Base-by-base conservation (phyloP, 192 early-diverging fungal species). In the Linnemannia zychae region DNA sequence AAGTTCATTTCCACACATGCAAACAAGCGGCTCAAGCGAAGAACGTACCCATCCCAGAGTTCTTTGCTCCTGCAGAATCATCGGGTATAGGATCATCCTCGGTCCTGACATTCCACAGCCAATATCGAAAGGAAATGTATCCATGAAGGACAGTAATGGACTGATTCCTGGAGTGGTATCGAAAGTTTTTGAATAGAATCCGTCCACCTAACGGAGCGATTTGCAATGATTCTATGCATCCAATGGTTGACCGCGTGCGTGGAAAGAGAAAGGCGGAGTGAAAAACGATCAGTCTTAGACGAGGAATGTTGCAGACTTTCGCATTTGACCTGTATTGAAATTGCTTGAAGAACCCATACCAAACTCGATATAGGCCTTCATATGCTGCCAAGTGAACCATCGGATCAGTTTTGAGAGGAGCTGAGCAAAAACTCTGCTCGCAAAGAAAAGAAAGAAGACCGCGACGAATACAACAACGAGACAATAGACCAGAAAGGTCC, bases 391-490 rank as follows among this genome's bases (percentile, higher is more conserved):
- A 1, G 93, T 92, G 79, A 92, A 94, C 87, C 92, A 87, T 72
- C 91, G 88, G 22, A 94, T 83, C 5, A 96, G 36, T 38, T 90
- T 88, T 2, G 93, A 91, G 22, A 95, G 81, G n/a, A 94, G 36
- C 34, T 89, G 90, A 16, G 90, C 95, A 66, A 94, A 75, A 38
- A 91, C 84, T 24, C 94, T 90, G 75, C 93, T 93, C 50, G 91
- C 90, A 67, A 95, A 96, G 82, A 96, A 96, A 36, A 95, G 87
- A 63, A 94, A 94, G 87, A 96, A 94, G 36, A 95, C 85, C 34
- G 92, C 88, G 15, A 93, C 92, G 24, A 93, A 86, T 16, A 94
- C 91, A 33, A 95, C 91, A 2, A 93, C 90, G 31, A 91, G 81
- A 75, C 94, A 94, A 78, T 91, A 94, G 52, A 94, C 89, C 73